These are phyloP conservation scores for Fonsecaea erecta DNA, from an alignment of 2,329 filamentous ascomycete genomes.

Conservation along the genomic window DNA sequence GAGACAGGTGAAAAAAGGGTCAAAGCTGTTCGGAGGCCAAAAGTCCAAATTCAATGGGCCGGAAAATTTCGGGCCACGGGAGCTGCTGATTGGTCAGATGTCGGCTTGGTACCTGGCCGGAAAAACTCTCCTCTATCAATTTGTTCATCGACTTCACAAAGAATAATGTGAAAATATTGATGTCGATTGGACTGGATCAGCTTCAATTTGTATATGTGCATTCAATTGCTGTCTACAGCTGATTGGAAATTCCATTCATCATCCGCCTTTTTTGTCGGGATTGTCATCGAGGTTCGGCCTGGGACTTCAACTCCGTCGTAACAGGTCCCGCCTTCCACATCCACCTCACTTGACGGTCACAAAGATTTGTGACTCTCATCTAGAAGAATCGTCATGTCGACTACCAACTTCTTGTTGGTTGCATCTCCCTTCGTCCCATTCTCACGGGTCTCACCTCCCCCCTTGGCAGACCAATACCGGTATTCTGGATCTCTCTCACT, in stretches of 20 bases:
- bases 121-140: constrained; percentile 2
- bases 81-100: constrained; percentile 29
- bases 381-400: background rate
- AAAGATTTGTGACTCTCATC: background rate
- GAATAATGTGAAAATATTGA: background rate
- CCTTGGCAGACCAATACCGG: constrained; percentile 1
- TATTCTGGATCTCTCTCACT: constrained; percentile 9
- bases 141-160: background rate
- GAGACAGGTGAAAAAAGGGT: constrained; percentile 40
- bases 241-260: too few relatives aligned
- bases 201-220: background rate
- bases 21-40: constrained; percentile 19
- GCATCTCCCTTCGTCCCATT: background rate
- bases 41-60: constrained; percentile 7
- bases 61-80: constrained; percentile 6
- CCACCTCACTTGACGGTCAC: background rate
- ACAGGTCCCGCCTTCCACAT: background rate
- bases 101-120: constrained; percentile 1
- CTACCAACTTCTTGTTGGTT: background rate
- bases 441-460: background rate
- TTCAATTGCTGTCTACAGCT: background rate
- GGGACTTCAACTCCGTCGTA: background rate
- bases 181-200: background rate
- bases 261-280: background rate
- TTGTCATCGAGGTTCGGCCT: background rate